Base-by-base conservation (phyloP, 352 stramenopile species). In the Phytophthora hybrid region DNA sequence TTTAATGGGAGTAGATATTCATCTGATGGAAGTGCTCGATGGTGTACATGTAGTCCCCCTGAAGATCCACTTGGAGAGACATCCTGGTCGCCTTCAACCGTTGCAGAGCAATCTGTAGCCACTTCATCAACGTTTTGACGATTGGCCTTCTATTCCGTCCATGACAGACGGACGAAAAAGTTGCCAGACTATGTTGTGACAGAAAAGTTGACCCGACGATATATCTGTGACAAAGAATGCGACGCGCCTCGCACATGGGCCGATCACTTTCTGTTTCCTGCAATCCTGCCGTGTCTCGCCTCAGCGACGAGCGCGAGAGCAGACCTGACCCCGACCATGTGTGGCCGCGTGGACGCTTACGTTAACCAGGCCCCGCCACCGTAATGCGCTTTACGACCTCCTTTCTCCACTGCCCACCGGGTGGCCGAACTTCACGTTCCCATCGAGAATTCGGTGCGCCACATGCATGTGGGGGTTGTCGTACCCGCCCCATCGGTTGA, bases 381-480 rank as follows among this genome's bases (percentile, higher is more conserved):
- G 41, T 49, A n/a, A 49, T 49, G 37, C 37, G 11, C 37, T 60
- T n/a, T n/a, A 16, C 18, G 32, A 63, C 19, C 56, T 34, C 29
- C 32, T 5, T 68, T 66, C 56, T n/a, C n/a, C n/a, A n/a, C n/a
- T n/a, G n/a, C n/a, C n/a, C 66, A 47, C 62, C 54, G 39, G 53
- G 55, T 4, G 29, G 23, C 31, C 44, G 29, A 34, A 71, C 65
- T 66, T 71, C 31, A 58, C 26, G 34, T 66, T 37, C 63, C 69
- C 58, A 69, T 77, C 70, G 57, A 73, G 64, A 70, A 69, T 77
- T 74, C 59, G 58, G 59, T 77, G 63, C 61, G 62, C 46, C 55
- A n/a, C 16, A 31, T 53, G 31, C 16, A 31, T 53, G 31, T 16
- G 49, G 8, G 32, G 34, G 37, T 63, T 76, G 63, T 76, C 63